Conservation (phyloP, 371 early-diverging fungal genomes). For the Mortierella sp. region DNA sequence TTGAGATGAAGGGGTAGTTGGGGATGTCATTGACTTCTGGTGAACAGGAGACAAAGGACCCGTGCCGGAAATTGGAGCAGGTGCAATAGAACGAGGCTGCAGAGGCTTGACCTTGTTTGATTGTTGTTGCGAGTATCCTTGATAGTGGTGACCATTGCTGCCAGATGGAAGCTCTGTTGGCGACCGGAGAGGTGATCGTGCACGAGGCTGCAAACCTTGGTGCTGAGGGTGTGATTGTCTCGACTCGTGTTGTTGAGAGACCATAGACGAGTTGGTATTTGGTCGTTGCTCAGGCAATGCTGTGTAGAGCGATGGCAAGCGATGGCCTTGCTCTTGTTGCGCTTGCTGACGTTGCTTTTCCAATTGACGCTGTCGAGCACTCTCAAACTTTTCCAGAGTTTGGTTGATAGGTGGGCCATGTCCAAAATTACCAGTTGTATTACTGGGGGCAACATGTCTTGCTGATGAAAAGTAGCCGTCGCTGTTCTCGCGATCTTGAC, state of each 20-base stretch:
- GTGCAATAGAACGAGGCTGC: constrained; percentile 35
- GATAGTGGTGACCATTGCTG: neutral
- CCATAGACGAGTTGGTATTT: neutral
- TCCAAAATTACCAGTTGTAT: constrained; percentile 51
- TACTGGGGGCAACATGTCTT: constrained; percentile 44
- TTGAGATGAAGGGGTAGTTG: neutral
- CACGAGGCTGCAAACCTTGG: neutral
- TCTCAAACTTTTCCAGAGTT: constrained; percentile 36
- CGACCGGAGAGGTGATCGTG: constrained; percentile 6
- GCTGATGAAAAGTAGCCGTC: constrained; percentile 48
- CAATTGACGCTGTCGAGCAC: constrained; percentile 26
- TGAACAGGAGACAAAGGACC: constrained; percentile 15
- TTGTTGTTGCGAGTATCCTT: neutral
- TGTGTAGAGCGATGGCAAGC: constrained; percentile 45
- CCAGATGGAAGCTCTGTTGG: neutral
- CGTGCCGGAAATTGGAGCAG: constrained; percentile 13
- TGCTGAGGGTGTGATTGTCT: neutral
- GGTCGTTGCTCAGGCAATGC: constrained; percentile 50
- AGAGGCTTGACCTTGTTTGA: constrained; percentile 13
- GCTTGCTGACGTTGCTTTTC: constrained; percentile 23
- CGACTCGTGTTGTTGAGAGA: constrained; percentile 5
- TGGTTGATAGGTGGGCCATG: constrained; percentile 44
- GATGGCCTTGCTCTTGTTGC: constrained; percentile 21
- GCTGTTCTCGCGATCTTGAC: constrained; percentile 43
- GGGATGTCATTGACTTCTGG: constrained; percentile 2